Evolutionary conservation across 2,329 filamentous ascomycete species (phyloP), one percentile per base, ranked within the genome.

Genomic region (Aspergillus ustus): DNA sequence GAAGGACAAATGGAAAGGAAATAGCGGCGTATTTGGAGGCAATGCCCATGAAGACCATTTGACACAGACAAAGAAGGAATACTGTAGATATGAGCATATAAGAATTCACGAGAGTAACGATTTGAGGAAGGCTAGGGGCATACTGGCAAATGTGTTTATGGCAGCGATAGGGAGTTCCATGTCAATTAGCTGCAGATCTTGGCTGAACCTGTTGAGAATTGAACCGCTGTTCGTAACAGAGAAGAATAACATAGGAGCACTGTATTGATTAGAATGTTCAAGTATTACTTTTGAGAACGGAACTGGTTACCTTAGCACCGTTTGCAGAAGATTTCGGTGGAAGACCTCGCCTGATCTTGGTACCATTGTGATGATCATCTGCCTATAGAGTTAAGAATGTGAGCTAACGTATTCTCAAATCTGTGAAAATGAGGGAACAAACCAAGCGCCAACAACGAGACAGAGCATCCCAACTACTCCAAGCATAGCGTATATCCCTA

Each of bases 311-410:
- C 73, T 75, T n/a, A 84, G 73, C 8, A 84, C 82, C 2, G 82
- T 82, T 8, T 75, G 73, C 8, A 85, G 72, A 1, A 85, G 72
- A 50, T 72, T 78, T 54, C 74, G 73, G 62, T 86, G 84, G 60
- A 86, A 82, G 48, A 67, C 75, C 57, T 79, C 76, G 4, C 81
- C 82, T n/a, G 83, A 84, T 31, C 78, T 79, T 3, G 83, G 83
- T 3, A 85, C 81, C 80, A 85, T 84, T 3, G 74, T 80, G 34
- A 85, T 80, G 51, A 85, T 81, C 64, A 85, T 75, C 69, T 83
- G 79, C 74, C 77, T 78, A 45, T 63, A 44, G 46, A 40, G 31
- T 28, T 52, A 57, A 57, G 31, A 8, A 51, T 45, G 48, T 59
- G 17, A 43, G 53, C 52, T 40, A 44, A 51, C 28, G 51, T 11